These are phyloP conservation scores for Aeschynomene evenia DNA, from an alignment of 306 rosid species.

Conservation along the genomic window DNA sequence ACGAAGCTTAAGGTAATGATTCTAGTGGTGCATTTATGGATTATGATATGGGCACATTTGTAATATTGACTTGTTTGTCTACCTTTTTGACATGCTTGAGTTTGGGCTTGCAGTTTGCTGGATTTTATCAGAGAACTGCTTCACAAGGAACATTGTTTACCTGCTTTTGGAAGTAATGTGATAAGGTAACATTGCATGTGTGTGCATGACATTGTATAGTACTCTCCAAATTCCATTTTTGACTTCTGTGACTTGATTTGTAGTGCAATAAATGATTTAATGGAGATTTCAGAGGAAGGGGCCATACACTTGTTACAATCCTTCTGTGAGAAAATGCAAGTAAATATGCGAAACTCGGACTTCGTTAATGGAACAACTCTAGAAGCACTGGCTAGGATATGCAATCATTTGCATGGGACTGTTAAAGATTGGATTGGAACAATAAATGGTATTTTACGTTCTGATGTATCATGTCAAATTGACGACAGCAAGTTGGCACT, in stretches of 20 bases:
- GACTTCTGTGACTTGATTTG: constrained; percentile 34
- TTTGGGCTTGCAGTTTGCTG: constrained; percentile 64
- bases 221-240: constrained; percentile 4
- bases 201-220: constrained; percentile 7
- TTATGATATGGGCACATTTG: neutral
- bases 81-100: constrained; percentile 37
- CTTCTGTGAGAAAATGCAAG: constrained; percentile 52
- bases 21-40: neutral
- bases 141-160: constrained; percentile 47
- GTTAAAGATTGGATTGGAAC: constrained; percentile 42
- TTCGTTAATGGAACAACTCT: constrained; percentile 40
- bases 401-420: constrained; percentile 45
- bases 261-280: constrained; percentile 60
- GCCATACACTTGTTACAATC: constrained; percentile 57
- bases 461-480: constrained; percentile 38
- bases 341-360: constrained; percentile 30
- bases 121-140: constrained; percentile 57
- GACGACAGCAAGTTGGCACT: constrained; percentile 56
- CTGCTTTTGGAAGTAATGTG: constrained; percentile 49
- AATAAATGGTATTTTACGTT: constrained; percentile 38
- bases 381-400: constrained; percentile 48
- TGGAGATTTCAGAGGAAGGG: constrained; percentile 65
- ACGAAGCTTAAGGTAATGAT: constrained; percentile 56
- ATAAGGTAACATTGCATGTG: constrained; percentile 52
- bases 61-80: constrained; percentile 14